Base-by-base conservation (phyloP, 2,329 filamentous ascomycete genomes). In the Colletotrichum sp. region DNA sequence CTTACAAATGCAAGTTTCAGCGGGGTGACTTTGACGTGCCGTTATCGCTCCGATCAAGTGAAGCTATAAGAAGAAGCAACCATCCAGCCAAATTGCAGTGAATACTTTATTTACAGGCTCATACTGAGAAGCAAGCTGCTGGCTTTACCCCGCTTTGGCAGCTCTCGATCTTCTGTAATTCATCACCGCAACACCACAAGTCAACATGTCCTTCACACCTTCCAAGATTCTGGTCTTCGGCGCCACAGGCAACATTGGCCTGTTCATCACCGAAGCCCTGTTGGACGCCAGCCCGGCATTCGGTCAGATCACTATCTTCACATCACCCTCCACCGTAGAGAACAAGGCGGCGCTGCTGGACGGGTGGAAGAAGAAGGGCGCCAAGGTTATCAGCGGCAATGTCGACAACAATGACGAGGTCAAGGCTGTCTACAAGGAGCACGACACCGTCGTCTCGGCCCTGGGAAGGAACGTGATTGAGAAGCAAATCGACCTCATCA, bases 401-500 rank as follows among this genome's bases (percentile, higher is more conserved):
- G 63, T 93, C 62, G 88, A 85, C 8, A 79, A 78, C 7, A 67
- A 80, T 3, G 61, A 76, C 16, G 90, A 92, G 69, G 85, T 94
- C 4, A 82, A 84, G 22, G 85, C 87, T 25, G 91, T 91, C 9
- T 93, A 90, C 80, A 79, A 87, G 79, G 86, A 87, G n/a, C 89
- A 93, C 79, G 92, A 95, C 81, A 94, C 93, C 0, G 87, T 95
- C 57, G 85, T 95, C 65, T 93, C 90, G 25, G 90, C 91, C 3
- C 87, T 95, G 2, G 93, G 93, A 4, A 88, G 93, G 67, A 88
- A 87, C n/a, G 91, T 89, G 1, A 89, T 95, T 19, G 86, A 89
- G 27, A 83, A 88, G 11, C 93, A 95, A 79, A 89, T 92, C 72
- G 84, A 89, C 5, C 87, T 95, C n/a, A 88, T 95, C 68, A 85